phyloP scores from a whole-genome alignment of 2,329 filamentous ascomycete genomes.

The Diaporthe batatas region DNA sequence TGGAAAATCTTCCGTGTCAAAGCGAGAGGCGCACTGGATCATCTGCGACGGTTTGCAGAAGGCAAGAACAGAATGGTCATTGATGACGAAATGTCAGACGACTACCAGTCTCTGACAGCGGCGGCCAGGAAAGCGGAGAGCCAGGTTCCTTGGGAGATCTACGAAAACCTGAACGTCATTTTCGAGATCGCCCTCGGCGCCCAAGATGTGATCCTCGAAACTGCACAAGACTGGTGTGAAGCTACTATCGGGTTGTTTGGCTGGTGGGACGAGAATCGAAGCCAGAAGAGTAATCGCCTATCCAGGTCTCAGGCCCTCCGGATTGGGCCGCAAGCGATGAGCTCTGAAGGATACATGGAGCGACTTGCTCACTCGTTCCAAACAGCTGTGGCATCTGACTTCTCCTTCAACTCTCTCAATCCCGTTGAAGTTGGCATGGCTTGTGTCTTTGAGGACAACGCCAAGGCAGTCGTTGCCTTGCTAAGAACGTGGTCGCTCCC shows the following conservation, averaged over 20 bases:
- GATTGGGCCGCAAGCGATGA: conserved; percentile 57
- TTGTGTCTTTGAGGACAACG: conserved; percentile 85
- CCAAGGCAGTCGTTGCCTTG: conserved; percentile 80
- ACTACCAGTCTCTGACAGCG: conserved; percentile 70
- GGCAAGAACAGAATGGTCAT: conserved; percentile 64
- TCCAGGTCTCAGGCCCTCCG: conserved; percentile 56
- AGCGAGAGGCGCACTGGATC: conserved; percentile 75
- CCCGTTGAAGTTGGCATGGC: conserved; percentile 85
- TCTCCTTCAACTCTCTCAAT: conserved; percentile 82
- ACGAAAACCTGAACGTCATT: conserved; percentile 83
- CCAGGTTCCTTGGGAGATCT: conserved; percentile 89
- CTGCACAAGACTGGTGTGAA: conserved; percentile 92
- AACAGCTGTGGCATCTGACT: conserved; percentile 76
- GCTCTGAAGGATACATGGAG: conserved; percentile 78
- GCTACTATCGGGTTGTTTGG: conserved; percentile 84
- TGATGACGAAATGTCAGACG: conserved; percentile 46
- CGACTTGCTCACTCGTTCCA: conserved; percentile 80
- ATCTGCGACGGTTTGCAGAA: conserved; percentile 84
- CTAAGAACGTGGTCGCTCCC: conserved; percentile 85
- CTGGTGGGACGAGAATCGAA: conserved; percentile 91
- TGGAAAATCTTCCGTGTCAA: conserved; percentile 88
- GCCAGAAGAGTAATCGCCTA: conserved; percentile 56
- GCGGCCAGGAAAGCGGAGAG: conserved; percentile 84
- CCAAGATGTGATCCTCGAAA: conserved; percentile 79
- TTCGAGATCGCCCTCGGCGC: conserved; percentile 87